These are phyloP conservation scores for Berberis thunbergii DNA, from an alignment of 164 flowering plant genomes.

Conservation along the genomic window DNA sequence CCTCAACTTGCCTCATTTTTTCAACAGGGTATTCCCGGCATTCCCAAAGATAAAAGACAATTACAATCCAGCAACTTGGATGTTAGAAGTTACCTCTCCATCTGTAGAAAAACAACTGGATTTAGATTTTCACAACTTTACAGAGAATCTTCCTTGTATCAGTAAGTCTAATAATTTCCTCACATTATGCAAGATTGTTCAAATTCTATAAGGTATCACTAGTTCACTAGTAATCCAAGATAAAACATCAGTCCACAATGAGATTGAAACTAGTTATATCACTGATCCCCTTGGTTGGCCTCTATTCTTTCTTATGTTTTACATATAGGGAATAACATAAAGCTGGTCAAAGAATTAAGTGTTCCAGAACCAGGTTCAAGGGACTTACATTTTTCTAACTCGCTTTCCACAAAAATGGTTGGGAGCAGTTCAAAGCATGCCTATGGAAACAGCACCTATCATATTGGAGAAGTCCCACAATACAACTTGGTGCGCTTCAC, in stretches of 20 bases:
- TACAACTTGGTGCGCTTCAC: conserved; percentile 1
- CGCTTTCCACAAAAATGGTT: background rate
- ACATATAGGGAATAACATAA: background rate
- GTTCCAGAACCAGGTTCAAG: conserved; percentile 3
- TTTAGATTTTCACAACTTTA: background rate
- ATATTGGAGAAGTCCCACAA: conserved; percentile 6
- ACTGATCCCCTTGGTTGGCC: background rate
- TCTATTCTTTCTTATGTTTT: background rate
- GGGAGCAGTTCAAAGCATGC: conserved; percentile 6
- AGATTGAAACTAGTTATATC: background rate
- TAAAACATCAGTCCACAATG: too few relatives aligned
- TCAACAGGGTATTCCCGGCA: background rate
- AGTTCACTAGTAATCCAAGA: too few relatives aligned
- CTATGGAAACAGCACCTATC: conserved; percentile 3
- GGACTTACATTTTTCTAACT: conserved; percentile 1
- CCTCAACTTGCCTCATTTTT: background rate
- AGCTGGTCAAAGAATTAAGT: background rate
- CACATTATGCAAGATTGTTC: too few relatives aligned
- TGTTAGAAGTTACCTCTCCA: background rate
- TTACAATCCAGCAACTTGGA: conserved; percentile 6
- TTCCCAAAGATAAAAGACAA: conserved; percentile 4
- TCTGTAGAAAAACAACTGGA: conserved; percentile 2
- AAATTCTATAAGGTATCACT: too few relatives aligned
- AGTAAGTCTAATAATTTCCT: background rate
- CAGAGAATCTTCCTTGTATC: background rate